Percentiles rank a stretch among this genome's conserved stretches.
Conservation (phyloP, 169 alveolate genomes). For the Theileria parva region DNA sequence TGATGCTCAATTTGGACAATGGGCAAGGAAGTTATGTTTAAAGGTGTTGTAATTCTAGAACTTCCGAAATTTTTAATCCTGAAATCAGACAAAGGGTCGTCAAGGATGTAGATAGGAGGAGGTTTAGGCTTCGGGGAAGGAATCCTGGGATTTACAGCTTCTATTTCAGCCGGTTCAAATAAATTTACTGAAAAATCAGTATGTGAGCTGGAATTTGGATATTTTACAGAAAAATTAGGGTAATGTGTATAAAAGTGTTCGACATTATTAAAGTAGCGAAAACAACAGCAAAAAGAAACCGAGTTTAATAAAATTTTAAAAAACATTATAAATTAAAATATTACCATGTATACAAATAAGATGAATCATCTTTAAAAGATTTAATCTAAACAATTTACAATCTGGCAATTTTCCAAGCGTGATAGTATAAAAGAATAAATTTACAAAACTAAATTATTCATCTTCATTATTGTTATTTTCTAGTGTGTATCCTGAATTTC, state of each 20-base stretch:
- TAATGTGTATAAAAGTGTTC: neutral
- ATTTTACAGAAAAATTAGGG: neutral
- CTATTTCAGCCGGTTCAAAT: conserved; percentile 45
- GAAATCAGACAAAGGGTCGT: conserved; percentile 36
- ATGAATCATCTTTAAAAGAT: neutral
- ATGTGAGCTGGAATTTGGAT: neutral
- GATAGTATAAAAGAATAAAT: neutral
- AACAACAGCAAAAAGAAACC: neutral
- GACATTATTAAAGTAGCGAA: neutral
- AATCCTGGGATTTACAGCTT: conserved; percentile 41
- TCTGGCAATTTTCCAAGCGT: neutral
- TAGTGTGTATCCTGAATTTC: neutral
- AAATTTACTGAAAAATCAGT: conserved; percentile 3
- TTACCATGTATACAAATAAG: neutral
- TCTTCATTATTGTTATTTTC: neutral
- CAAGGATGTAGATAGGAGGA: conserved; percentile 47
- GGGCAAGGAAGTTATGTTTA: conserved; percentile 47
- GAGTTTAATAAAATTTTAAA: neutral
- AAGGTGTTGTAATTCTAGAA: neutral
- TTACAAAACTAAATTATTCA: neutral
- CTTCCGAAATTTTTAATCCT: conserved; percentile 26
- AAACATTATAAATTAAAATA: conserved; percentile 13
- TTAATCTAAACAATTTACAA: neutral
- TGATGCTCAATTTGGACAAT: conserved; percentile 55
- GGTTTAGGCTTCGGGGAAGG: conserved; percentile 33